Percentiles rank a stretch among this genome's conserved stretches.
Evolutionary conservation across 2,329 filamentous ascomycete genomes (phyloP).

Genomic region (Emergomyces pasteurianus): DNA sequence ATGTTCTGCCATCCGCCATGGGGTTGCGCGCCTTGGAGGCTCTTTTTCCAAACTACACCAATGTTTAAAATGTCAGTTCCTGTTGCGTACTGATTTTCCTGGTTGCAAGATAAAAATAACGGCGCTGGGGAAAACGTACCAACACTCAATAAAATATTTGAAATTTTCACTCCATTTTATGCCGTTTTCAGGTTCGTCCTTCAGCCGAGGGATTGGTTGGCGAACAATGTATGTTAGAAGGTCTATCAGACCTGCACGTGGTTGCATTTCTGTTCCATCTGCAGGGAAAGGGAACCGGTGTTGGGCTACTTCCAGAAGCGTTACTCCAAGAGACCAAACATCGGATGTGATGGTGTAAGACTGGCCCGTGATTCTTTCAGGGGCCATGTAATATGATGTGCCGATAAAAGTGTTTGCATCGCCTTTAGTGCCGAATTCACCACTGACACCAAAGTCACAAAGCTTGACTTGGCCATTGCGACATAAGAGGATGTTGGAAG

Average conservation of each 20-base stretch:
- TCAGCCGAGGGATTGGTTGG: slow-evolving; percentile 87
- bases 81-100: not conserved
- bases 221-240: slow-evolving; percentile 94
- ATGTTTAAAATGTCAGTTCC: not conserved
- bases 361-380: slow-evolving; percentile 93
- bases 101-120: not conserved
- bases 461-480: slow-evolving; percentile 90
- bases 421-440: slow-evolving; percentile 95
- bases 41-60: slow-evolving; percentile 85
- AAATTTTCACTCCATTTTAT: slow-evolving; percentile 96
- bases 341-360: slow-evolving; percentile 98
- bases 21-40: slow-evolving; percentile 70
- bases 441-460: slow-evolving; percentile 95
- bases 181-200: slow-evolving; percentile 79
- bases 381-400: slow-evolving; percentile 98
- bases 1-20: slow-evolving; percentile 98
- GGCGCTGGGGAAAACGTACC: slow-evolving; percentile 51
- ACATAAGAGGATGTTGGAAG: slow-evolving; percentile 89
- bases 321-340: slow-evolving; percentile 95
- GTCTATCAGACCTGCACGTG: slow-evolving; percentile 83
- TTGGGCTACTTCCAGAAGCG: slow-evolving; percentile 95
- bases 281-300: slow-evolving; percentile 97
- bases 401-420: slow-evolving; percentile 99
- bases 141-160: slow-evolving; percentile 99
- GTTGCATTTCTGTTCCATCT: slow-evolving; percentile 91